Base-by-base conservation (phyloP, 768 basidiomycete species). In the Pleurotus salmoneostramineus region DNA sequence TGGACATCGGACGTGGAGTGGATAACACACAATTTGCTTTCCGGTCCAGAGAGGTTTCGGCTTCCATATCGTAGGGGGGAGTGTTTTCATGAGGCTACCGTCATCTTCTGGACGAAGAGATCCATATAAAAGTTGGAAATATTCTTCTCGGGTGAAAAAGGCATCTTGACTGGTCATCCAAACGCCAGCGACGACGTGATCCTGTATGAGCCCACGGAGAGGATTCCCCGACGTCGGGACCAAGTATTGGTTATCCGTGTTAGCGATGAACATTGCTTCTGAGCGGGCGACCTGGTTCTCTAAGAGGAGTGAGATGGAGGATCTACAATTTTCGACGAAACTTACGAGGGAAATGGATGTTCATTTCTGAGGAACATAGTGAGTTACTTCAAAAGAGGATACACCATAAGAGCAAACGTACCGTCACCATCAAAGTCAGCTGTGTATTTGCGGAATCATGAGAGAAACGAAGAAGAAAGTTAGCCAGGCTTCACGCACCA, bases 171-270 rank as follows among this genome's bases (percentile, higher is more conserved):
- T 88, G 56, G 97, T 98, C 93, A 99, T 95, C 93, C 95, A 98
- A n/a, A 98, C 89, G 58, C 94, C 96, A 11, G 97, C 94, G 46
- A 98, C 96, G 57, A 99, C 93, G 64, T 98, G 97, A 74, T 99
- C 97, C 70, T 99, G 97, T 62, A 99, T 99, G 31, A 99, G 79
- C 68, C 97, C 97, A 69, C 97, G 92, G 34, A 99, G 81, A 31
- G 97, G 97, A 67, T 95, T 95, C 61, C 97, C 97, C 5, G 97
- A 98, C 1, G 97, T 99, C 14, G 97, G 95, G 6, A 96, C 94
- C n/a, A 99, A 83, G 69, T 99, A 99, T 71, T 99, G 97, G 62
- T 96, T 95, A 69, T 98, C 95, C 4, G 95, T 98, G 70, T 98
- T 98, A 62, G 97, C 94, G 63, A 99, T 93, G 68, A 90, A 81